Base-by-base conservation (phyloP, 768 basidiomycete genomes). In the Tephrocybe sp. region DNA sequence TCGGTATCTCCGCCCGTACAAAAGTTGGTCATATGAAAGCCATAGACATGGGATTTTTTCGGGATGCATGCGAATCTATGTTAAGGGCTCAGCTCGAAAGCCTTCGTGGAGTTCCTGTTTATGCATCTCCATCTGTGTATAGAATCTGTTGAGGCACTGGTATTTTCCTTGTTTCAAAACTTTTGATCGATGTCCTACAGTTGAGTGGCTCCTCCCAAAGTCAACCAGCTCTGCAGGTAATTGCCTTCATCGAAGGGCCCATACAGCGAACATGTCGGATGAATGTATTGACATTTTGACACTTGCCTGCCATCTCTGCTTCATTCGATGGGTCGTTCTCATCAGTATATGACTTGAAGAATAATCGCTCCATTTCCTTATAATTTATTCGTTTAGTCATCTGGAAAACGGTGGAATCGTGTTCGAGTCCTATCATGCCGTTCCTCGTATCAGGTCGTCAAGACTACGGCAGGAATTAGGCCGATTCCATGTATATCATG, bases 1-100 rank as follows among this genome's bases (percentile, higher is more conserved):
- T 55, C 46, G 54, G 49, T 44, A 50, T 55, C 46, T 9, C 42
- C 42, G 39, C 38, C 49, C 32, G 20, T 42, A 9, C 17, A 39
- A 19, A 22, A 2, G 4, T 43, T 50, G 23, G 14, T 32, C 31
- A 45, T 39, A 45, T 45, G 43, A 51, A 45, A 45, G 23, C 12
- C 31, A 42, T 38, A 19, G 34, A 38, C 20, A 34, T n/a, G 31
- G n/a, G 11, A 30, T 20, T 19, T 45, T n/a, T 30, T 34, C 16
- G 34, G 19, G 31, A 26, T 39, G 30, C 3, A 13, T 26, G 23
- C 35, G 50, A 39, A 23, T 20, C 20, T 12, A 30, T 34, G 35
- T 31, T 23, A 17, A n/a, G 22, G 48, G 26, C 26, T 7, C 26
- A 26, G 26, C 26, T 26, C 26, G 3, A 26, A n/a, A 3, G 26